Evolutionary conservation across 169 alveolate species (phyloP).

Genomic region (Plasmodium relictum): DNA sequence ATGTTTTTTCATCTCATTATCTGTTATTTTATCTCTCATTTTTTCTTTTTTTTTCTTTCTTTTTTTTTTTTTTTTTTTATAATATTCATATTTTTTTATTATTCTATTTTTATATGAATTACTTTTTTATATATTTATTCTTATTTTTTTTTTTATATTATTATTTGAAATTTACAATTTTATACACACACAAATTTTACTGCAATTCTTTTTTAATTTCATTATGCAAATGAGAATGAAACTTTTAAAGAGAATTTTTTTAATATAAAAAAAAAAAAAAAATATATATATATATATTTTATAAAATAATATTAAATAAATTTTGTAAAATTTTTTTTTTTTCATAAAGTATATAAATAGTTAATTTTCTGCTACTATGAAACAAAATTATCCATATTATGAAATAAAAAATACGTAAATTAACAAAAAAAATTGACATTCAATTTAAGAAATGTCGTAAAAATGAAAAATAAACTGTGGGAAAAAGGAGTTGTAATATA

Average conservation of each 20-base stretch:
- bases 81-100: background rate
- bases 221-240: background rate
- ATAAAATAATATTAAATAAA: no score
- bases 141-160: background rate
- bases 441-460: background rate
- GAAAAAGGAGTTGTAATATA: slow-evolving; percentile 61
- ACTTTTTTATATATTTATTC: background rate
- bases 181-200: slow-evolving; percentile 12
- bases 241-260: slow-evolving; percentile 15
- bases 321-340: background rate
- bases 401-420: no score
- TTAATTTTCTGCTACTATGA: background rate
- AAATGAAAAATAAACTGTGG: slow-evolving; percentile 41
- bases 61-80: slow-evolving; percentile 25
- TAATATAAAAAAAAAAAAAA: slow-evolving; percentile 4
- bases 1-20: background rate
- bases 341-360: background rate
- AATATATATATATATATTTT: no score
- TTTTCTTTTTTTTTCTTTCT: slow-evolving; percentile 8
- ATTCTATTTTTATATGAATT: background rate
- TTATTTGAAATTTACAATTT: background rate
- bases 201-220: background rate
- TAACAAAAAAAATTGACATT: no score
- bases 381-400: background rate
- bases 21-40: background rate